Percentiles rank a stretch among this genome's conserved stretches.
Conservation (phyloP, 1,284 basidiomycete genomes). For the Ustilago bromivora region DNA sequence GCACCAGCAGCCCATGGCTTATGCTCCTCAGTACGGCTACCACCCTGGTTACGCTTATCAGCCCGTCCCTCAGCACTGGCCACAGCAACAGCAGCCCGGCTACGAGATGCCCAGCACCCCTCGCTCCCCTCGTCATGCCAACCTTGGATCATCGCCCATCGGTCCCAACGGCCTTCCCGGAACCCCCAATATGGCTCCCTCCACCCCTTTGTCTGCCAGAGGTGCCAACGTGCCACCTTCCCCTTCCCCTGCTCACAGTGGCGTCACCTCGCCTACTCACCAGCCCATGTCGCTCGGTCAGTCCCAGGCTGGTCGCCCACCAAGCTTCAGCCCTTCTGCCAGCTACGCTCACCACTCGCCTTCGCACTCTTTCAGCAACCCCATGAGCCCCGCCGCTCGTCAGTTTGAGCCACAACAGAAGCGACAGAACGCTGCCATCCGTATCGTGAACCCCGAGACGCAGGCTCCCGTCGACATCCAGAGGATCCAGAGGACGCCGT, state of each 20-base stretch:
- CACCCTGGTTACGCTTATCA: slow-evolving; percentile 61
- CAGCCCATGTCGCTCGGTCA: slow-evolving; percentile 50
- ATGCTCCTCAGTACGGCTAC: slow-evolving; percentile 56
- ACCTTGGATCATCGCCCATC: slow-evolving; percentile 61
- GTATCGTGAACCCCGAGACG: slow-evolving; percentile 69
- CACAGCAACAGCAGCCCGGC: slow-evolving; percentile 49
- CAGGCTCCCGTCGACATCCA: slow-evolving; percentile 64
- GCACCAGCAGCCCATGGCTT: slow-evolving; percentile 53
- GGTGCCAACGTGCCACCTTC: slow-evolving; percentile 50
- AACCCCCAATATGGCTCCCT: slow-evolving; percentile 55
- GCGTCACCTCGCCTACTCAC: slow-evolving; percentile 51
- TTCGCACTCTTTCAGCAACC: slow-evolving; percentile 61
- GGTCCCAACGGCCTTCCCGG: slow-evolving; percentile 56
- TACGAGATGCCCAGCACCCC: slow-evolving; percentile 61
- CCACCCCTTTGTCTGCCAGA: slow-evolving; percentile 43
- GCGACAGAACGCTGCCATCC: slow-evolving; percentile 65
- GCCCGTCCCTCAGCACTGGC: slow-evolving; percentile 52
- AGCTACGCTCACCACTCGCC: slow-evolving; percentile 57
- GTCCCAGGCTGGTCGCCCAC: slow-evolving; percentile 35
- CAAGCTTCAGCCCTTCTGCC: slow-evolving; percentile 44
- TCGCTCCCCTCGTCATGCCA: slow-evolving; percentile 60
- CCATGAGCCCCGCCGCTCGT: slow-evolving; percentile 67
- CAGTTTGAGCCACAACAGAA: slow-evolving; percentile 68
- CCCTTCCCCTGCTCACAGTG: slow-evolving; percentile 50
- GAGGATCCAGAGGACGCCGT: slow-evolving; percentile 49